Evolutionary conservation across 1,284 basidiomycete species (phyloP), one percentile per base, ranked within the genome.

Genomic region (Sanghuangporus weigelae): DNA sequence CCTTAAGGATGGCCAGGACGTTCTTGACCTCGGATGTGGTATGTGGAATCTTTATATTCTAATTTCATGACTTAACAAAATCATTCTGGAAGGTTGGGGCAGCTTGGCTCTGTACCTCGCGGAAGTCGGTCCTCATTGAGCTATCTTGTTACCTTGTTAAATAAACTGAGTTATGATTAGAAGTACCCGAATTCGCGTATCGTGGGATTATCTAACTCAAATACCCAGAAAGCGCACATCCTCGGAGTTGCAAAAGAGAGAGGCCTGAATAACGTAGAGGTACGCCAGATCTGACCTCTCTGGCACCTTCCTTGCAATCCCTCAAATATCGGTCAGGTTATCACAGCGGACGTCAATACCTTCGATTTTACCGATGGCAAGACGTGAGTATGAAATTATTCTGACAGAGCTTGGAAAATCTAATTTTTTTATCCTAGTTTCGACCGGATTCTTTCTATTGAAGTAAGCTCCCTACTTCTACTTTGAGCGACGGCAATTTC

Each of bases 11-110:
- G 89, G 88, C 0, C 78, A 84, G 65, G 84, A 86, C 65, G 79
- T 92, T 21, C 74, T 92, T 39, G 90, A 92, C 73, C 74, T 92
- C 14, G 89, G 90, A 11, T 91, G 90, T 74, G 89, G 83, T 84
- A 69, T 31, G 78, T 67, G 12, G 14, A 3, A 38, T 40, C 12
- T 23, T 46, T 46, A 46, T 14, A 14, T 7, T n/a, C 21, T 42
- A 7, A 19, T 31, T 5, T 31, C 26, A 46, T 1, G 21, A 46
- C 10, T 14, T 46, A 2, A 31, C 5, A 31, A 31, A 31, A 2
- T 31, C 26, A 31, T 31, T 31, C 26, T 31, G 26, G 26, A 31
- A 31, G 83, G 89, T 7, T 92, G 89, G 90, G 90, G 89, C 11
- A 89, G 86, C 68, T 72, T 92, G 56, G 85, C 85, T 0, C 71